phyloP scores from a whole-genome alignment of 768 basidiomycete species.

The Boletus huronensis region DNA sequence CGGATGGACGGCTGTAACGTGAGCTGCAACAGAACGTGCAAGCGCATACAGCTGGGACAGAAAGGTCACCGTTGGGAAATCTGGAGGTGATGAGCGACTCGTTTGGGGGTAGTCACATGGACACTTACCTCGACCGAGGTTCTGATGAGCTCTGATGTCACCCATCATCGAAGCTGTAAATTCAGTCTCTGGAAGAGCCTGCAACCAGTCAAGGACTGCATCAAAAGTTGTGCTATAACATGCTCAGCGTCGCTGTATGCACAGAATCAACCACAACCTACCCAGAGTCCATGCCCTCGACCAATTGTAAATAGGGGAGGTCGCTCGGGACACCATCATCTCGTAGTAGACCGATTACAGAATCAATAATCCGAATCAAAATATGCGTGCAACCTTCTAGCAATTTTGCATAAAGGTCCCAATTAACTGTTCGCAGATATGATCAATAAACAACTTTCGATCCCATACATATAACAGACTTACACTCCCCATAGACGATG shows the following conservation, averaged over 20 bases:
- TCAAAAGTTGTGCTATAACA: conserved; percentile 22
- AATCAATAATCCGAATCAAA: conserved; percentile 37
- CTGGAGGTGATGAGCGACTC: conserved; percentile 12
- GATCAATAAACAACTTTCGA: not conserved
- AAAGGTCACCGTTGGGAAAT: conserved; percentile 41
- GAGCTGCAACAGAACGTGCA: conserved; percentile 32
- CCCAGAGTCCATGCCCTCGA: conserved; percentile 38
- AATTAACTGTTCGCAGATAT: conserved; percentile 44
- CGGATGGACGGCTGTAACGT: conserved; percentile 7
- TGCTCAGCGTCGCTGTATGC: not conserved
- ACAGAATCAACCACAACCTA: conserved; percentile 22
- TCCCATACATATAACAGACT: conserved; percentile 18
- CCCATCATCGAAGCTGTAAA: conserved; percentile 11
- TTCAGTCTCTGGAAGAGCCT: conserved; percentile 18
- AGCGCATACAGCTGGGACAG: conserved; percentile 47
- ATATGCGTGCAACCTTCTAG: conserved; percentile 40
- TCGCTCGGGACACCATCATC: conserved; percentile 20
- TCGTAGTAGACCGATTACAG: conserved; percentile 30
- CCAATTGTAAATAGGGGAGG: conserved; percentile 37
- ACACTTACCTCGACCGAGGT: conserved; percentile 26
- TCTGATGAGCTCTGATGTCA: conserved; percentile 26
- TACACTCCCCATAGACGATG: conserved; percentile 43
- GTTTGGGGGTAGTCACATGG: not conserved
- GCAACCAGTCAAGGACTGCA: conserved; percentile 26
- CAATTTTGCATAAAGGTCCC: conserved; percentile 48